Evolutionary conservation across 257 asterid genomes (phyloP).

Genomic region (Petrea volubilis): DNA sequence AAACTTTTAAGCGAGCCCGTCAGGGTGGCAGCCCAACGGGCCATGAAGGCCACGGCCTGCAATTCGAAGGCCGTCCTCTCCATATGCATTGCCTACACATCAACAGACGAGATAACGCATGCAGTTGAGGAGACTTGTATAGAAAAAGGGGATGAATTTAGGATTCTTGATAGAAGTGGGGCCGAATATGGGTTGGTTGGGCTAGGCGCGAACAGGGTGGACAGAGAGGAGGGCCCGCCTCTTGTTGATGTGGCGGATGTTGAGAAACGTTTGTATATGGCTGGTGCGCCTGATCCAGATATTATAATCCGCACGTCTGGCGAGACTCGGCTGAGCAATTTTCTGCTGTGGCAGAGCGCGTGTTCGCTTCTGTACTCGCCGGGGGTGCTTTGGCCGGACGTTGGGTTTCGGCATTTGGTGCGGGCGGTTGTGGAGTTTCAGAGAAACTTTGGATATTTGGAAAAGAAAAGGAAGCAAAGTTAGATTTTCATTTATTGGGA

Average conservation of each 20-base stretch:
- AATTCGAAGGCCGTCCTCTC: conserved; percentile 58
- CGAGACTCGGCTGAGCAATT: conserved; percentile 82
- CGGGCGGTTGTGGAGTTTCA: conserved; percentile 64
- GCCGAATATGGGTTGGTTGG: conserved; percentile 29
- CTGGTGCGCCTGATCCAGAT: conserved; percentile 73
- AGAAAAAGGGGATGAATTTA: conserved; percentile 39
- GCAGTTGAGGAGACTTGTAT: conserved; percentile 56
- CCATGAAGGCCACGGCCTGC: conserved; percentile 60
- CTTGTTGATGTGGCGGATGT: conserved; percentile 41
- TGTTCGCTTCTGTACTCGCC: conserved; percentile 66
- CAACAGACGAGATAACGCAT: conserved; percentile 70
- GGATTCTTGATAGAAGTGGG: conserved; percentile 14
- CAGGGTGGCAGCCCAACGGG: conserved; percentile 65
- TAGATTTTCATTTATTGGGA: not conserved
- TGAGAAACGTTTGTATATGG: conserved; percentile 68
- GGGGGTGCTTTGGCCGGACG: conserved; percentile 69
- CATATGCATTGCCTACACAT: conserved; percentile 83
- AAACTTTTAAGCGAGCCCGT: conserved; percentile 61
- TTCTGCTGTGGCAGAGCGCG: conserved; percentile 86
- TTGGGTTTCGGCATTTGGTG: conserved; percentile 69
- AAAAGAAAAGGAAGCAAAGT: conserved; percentile 44
- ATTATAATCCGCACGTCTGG: conserved; percentile 75
- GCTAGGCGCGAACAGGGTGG: too few relatives aligned
- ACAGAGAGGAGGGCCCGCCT: conserved; percentile 13
- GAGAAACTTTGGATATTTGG: conserved; percentile 44